These are phyloP conservation scores for Iris pallida DNA, from an alignment of 116 monocot species.

Conservation along the genomic window DNA sequence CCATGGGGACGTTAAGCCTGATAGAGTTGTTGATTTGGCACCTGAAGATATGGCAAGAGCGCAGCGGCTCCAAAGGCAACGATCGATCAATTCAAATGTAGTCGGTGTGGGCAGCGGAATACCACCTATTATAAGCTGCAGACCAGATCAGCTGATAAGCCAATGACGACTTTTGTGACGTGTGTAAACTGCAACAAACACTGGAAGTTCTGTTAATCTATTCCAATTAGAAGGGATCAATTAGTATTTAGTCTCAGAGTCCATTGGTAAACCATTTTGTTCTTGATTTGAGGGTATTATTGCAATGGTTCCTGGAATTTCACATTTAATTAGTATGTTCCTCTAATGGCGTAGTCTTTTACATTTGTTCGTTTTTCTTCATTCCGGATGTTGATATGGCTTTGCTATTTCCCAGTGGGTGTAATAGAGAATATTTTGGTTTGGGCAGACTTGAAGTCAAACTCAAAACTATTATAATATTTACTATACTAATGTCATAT, in stretches of 20 bases:
- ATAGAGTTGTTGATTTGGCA: slow-evolving; percentile 21
- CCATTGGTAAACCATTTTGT: background rate
- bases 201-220: slow-evolving; percentile 50
- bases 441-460: too few species aligned
- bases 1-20: slow-evolving; percentile 25
- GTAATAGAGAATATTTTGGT: too few species aligned
- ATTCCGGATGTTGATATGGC: too few species aligned
- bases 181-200: slow-evolving; percentile 57
- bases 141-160: slow-evolving; percentile 46
- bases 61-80: slow-evolving; percentile 31
- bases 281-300: background rate
- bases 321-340: too few species aligned
- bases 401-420: too few species aligned
- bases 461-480: too few species aligned
- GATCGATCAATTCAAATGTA: slow-evolving; percentile 43
- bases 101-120: slow-evolving; percentile 39
- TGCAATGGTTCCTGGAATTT: too few species aligned
- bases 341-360: too few species aligned
- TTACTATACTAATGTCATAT: too few species aligned
- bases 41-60: slow-evolving; percentile 49
- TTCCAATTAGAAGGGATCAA: background rate
- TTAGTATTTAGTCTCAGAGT: background rate
- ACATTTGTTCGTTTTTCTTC: too few species aligned
- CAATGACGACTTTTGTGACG: slow-evolving; percentile 53
- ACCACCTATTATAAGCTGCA: slow-evolving; percentile 38